Base-by-base conservation (phyloP, 805 yeast genomes). In the Metschnikowia koreensis region DNA sequence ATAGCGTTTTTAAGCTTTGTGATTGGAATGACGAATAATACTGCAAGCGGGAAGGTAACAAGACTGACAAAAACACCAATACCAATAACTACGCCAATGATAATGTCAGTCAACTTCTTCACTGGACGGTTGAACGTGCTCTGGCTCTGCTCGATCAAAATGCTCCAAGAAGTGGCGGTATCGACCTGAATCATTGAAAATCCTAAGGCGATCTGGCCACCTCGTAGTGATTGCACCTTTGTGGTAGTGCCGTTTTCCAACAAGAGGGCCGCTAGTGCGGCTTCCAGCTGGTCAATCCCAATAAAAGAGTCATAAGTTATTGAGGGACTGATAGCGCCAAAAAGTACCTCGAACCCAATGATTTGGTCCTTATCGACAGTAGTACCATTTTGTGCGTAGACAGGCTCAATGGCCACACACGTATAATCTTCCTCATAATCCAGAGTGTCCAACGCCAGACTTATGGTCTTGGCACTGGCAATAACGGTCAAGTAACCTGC, bases 1-100 rank as follows among this genome's bases (percentile, higher is more conserved):
- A 97, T 89, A 0, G 96, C 96, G 55, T 83, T 82, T 61, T 87
- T 90, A 41, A 91, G 74, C 52, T 84, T 79, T 41, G 89, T 79
- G 52, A 91, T 89, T 0, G 97, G 97, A 56, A 87, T 70, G 6
- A 90, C 92, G 36, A 92, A 90, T 75, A 84, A 87, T 53, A 88
- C 90, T 0, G 96, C 90, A 48, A 91, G 67, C 6, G 94, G 92
- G 65, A 90, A 80, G 0, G 97, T 89, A n/a, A 88, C 65, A 1
- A 88, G 54, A 57, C 88, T 82, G 75, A 89, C 82, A 55, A 86
- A 79, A 0, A 74, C 88, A 3, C 94, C 94, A 17, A 87, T 81
- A 1, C 88, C 96, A 38, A 91, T 72, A 26, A 88, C 89, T 1
- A 88, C 85, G 6, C 94, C 96, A 42, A 84, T 77, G 53, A 89